These are phyloP conservation scores for Angomonas ambiguus DNA, from an alignment of 208 protist species.

Conservation along the genomic window DNA sequence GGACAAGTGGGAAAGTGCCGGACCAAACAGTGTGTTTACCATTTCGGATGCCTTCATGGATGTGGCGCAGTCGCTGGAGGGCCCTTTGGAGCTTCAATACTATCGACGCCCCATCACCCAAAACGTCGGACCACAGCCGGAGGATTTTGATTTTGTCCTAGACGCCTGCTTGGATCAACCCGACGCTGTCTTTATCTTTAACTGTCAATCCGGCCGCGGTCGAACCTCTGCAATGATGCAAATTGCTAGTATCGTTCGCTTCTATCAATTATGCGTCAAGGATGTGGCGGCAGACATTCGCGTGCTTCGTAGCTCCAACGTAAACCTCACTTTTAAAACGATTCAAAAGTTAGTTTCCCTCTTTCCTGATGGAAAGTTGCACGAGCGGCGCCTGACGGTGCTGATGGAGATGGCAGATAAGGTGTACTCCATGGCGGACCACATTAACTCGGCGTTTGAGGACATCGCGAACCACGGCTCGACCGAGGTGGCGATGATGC, in stretches of 20 bases:
- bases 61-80: conserved; percentile 17
- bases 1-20: conserved; percentile 85
- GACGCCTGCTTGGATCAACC: conserved; percentile 73
- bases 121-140: conserved; percentile 67
- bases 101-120: conserved; percentile 78
- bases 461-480: conserved; percentile 29
- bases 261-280: conserved; percentile 78
- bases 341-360: conserved; percentile 86
- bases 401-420: conserved; percentile 82
- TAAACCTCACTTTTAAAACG: conserved; percentile 59
- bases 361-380: conserved; percentile 83
- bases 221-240: conserved; percentile 82
- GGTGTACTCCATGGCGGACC: conserved; percentile 81
- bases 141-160: conserved; percentile 86
- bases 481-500: conserved; percentile 73
- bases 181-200: conserved; percentile 76
- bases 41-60: conserved; percentile 58
- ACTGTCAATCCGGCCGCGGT: conserved; percentile 82
- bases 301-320: conserved; percentile 48
- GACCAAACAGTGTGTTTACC: conserved; percentile 50
- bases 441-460: conserved; percentile 76
- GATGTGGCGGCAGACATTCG: conserved; percentile 66
- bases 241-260: conserved; percentile 84
- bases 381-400: conserved; percentile 73
- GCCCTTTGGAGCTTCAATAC: conserved; percentile 48